Conservation (phyloP, 495 filamentous ascomycete species). For the Wilcoxina mikolae region DNA sequence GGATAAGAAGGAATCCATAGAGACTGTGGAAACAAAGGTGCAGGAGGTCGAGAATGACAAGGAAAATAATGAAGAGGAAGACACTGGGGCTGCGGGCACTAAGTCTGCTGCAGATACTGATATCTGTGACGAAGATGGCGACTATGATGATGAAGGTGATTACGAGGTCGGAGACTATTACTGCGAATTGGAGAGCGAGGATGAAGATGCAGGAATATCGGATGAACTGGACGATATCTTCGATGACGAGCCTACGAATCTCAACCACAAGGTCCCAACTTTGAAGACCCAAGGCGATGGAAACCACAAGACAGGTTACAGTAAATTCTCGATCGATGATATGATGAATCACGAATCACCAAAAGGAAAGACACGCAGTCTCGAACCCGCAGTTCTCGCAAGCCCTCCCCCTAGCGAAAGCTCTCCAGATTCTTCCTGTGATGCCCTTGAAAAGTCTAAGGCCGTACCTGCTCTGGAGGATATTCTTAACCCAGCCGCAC, state of each 20-base stretch:
- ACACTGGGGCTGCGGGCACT: constrained; percentile 2
- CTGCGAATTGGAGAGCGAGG: background rate
- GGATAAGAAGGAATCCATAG: too few relatives aligned
- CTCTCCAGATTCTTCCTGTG: background rate
- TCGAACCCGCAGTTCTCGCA: background rate
- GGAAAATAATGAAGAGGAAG: constrained; percentile 12
- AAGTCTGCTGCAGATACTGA: constrained; percentile 12
- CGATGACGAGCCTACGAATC: background rate
- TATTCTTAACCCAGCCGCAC: background rate
- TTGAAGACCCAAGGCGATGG: background rate
- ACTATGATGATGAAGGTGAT: constrained; percentile 20
- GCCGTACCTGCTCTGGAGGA: background rate
- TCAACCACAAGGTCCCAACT: too few relatives aligned
- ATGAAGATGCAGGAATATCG: background rate
- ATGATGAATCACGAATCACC: constrained; percentile 7
- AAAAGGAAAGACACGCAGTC: background rate
- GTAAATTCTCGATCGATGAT: constrained; percentile 2
- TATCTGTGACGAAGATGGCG: constrained; percentile 18
- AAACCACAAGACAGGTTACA: background rate
- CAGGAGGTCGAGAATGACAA: constrained; percentile 17
- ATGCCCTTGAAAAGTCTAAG: background rate
- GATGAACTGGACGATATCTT: background rate
- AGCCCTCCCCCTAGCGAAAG: background rate
- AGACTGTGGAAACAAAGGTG: constrained; percentile 19
- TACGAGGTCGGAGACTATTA: constrained; percentile 17